Conservation (phyloP, 2,329 filamentous ascomycete genomes). For the Grosmannia clavigera region DNA sequence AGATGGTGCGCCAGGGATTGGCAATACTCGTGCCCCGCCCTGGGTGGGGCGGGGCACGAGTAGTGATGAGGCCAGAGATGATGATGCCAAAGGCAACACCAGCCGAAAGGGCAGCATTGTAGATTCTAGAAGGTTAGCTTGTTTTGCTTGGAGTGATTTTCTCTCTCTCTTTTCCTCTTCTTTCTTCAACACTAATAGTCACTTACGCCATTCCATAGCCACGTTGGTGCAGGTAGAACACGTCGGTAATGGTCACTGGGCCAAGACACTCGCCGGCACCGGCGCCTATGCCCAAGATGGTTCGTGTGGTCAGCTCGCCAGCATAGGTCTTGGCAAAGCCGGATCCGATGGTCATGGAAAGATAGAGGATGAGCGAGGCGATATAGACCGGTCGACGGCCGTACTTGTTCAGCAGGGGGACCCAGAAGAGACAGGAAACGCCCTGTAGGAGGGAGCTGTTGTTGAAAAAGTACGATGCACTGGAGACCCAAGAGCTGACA, state of each 20-base stretch:
- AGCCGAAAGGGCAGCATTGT: slow-evolving; percentile 11
- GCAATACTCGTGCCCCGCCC: too few relatives aligned
- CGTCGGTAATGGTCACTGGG: slow-evolving; percentile 38
- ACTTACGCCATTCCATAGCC: slow-evolving; percentile 33
- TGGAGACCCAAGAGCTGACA: slow-evolving; percentile 24
- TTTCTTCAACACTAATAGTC: neutral
- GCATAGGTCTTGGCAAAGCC: slow-evolving; percentile 28
- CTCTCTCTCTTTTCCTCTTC: neutral
- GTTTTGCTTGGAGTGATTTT: neutral
- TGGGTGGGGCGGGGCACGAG: too few relatives aligned
- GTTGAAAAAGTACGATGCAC: slow-evolving; percentile 40
- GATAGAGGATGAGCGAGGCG: slow-evolving; percentile 30
- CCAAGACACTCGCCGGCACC: slow-evolving; percentile 39
- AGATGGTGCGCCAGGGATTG: slow-evolving; percentile 37
- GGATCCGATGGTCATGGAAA: slow-evolving; percentile 28
- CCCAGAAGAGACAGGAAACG: slow-evolving; percentile 32
- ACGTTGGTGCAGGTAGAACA: slow-evolving; percentile 46
- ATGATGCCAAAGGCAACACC: slow-evolving; percentile 31
- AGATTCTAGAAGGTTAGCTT: slow-evolving; percentile 1
- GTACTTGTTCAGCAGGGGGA: slow-evolving; percentile 32
- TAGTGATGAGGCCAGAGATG: slow-evolving; percentile 34
- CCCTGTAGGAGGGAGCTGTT: slow-evolving; percentile 36
- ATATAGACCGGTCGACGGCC: slow-evolving; percentile 31
- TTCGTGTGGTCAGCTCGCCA: slow-evolving; percentile 31
- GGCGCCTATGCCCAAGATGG: slow-evolving; percentile 39